Evolutionary conservation across 2,329 filamentous ascomycete genomes (phyloP).

Genomic region (Aureobasidium musti): DNA sequence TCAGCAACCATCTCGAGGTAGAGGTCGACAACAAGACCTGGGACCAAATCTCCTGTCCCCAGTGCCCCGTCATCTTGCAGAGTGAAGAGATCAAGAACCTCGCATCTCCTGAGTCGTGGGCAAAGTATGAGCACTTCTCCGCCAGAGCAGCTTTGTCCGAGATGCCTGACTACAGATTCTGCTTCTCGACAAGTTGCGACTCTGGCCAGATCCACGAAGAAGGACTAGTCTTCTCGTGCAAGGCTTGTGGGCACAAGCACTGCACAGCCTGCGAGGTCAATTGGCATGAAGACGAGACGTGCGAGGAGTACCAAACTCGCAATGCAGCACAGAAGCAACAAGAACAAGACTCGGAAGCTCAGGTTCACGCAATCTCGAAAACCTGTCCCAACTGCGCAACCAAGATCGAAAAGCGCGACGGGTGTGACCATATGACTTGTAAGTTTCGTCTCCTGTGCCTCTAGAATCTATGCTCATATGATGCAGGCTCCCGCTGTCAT

Average conservation of each 20-base stretch:
- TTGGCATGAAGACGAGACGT: constrained; percentile 40
- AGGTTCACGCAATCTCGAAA: background rate
- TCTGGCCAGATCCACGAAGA: constrained; percentile 34
- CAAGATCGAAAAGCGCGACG: no score
- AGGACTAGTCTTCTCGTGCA: constrained; percentile 37
- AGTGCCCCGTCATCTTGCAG: background rate
- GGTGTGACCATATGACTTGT: background rate
- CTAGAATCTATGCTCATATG: background rate
- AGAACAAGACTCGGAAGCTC: background rate
- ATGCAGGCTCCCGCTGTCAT: background rate
- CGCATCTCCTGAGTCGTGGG: background rate
- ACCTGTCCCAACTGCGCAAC: background rate
- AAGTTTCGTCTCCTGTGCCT: background rate
- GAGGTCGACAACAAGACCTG: background rate
- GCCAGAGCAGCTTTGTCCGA: background rate
- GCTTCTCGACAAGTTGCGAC: background rate
- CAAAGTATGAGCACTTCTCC: background rate
- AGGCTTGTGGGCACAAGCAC: constrained; percentile 37
- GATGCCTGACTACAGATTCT: background rate
- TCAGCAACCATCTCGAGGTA: background rate
- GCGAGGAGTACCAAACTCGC: constrained; percentile 28
- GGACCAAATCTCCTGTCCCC: background rate
- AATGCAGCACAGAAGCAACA: background rate
- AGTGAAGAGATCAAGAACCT: background rate
- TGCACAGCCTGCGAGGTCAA: constrained; percentile 39